These are phyloP conservation scores for Rhododendron ferrugineum DNA, from an alignment of 148 eudicot genomes.

Conservation along the genomic window DNA sequence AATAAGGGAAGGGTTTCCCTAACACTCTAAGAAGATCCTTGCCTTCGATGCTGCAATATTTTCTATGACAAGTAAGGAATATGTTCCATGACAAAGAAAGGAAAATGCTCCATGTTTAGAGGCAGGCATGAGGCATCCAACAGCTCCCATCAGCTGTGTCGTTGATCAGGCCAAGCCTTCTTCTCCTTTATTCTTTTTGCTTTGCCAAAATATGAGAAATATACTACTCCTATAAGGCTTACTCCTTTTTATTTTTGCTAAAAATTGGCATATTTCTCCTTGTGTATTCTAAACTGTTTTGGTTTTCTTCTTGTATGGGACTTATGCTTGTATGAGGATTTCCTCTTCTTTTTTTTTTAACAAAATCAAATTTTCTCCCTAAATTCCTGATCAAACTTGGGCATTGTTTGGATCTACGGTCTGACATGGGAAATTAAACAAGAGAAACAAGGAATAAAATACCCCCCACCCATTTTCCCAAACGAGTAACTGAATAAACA, in stretches of 20 bases:
- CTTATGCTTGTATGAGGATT: neutral
- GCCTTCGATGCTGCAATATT: neutral
- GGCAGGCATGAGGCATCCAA: no score
- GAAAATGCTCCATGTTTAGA: neutral
- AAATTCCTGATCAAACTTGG: neutral
- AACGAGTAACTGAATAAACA: neutral
- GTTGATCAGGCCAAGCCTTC: no score
- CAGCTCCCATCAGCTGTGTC: no score
- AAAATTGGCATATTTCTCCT: neutral
- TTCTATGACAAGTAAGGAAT: neutral
- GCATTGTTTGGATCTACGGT: neutral
- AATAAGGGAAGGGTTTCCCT: neutral
- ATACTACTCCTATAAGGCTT: no score
- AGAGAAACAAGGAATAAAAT: neutral
- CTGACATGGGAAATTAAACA: neutral
- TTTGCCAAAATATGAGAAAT: no score
- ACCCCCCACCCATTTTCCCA: neutral
- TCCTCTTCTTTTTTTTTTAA: neutral
- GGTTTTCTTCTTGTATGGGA: neutral
- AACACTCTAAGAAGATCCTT: neutral
- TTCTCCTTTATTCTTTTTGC: no score
- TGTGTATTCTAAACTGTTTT: neutral
- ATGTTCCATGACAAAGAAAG: neutral
- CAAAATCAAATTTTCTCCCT: neutral
- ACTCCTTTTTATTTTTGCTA: no score